Evolutionary conservation across 768 basidiomycete genomes (phyloP).

Genomic region (Pisolithus orientalis): DNA sequence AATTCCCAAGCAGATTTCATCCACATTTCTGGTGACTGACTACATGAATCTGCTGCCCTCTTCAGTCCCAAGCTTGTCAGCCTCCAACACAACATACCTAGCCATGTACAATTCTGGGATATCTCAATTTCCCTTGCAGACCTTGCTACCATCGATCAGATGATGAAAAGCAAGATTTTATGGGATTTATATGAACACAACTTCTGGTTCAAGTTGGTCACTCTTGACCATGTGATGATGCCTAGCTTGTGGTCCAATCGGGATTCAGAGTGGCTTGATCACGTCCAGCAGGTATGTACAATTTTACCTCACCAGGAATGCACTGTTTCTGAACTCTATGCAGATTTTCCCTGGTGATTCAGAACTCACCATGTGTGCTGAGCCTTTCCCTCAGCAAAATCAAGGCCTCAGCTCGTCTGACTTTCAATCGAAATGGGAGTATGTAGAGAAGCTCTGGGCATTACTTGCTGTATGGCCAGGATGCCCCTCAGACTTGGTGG

Average conservation of each 20-base stretch:
- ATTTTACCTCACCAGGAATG: background rate
- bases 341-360: background rate
- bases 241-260: background rate
- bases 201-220: constrained; percentile 12
- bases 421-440: background rate
- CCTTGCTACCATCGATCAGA: background rate
- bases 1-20: too few species aligned
- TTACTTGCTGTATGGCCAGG: background rate
- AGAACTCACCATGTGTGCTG: background rate
- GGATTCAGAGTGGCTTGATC: background rate
- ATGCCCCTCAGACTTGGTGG: background rate
- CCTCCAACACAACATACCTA: background rate
- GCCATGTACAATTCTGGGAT: background rate
- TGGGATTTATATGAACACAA: constrained; percentile 16
- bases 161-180: constrained; percentile 4
- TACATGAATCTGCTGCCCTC: too few species aligned
- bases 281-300: background rate
- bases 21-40: too few species aligned
- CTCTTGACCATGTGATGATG: constrained; percentile 5
- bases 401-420: background rate
- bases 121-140: background rate
- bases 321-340: too few species aligned
- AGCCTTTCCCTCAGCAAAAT: background rate
- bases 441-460: background rate
- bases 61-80: too few species aligned